phyloP scores from a whole-genome alignment of 2,329 filamentous ascomycete genomes.

The Sporothrix mexicana region DNA sequence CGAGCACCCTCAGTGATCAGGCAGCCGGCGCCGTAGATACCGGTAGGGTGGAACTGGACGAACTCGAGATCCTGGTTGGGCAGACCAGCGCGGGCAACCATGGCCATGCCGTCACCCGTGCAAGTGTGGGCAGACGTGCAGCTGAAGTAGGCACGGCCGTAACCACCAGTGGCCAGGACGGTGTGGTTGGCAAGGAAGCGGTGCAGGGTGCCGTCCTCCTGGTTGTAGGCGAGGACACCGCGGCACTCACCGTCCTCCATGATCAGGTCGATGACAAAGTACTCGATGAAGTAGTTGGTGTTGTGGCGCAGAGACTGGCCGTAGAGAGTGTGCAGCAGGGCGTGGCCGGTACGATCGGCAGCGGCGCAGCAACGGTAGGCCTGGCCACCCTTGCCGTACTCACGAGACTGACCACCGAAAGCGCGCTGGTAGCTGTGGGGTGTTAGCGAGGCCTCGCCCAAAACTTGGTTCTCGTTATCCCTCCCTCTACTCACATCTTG shows the following conservation, averaged over 20 bases:
- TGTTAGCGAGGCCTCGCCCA: conserved; percentile 14
- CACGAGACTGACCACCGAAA: conserved; percentile 95
- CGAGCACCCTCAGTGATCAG: conserved; percentile 97
- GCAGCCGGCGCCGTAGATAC: conserved; percentile 98
- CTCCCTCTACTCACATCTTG: conserved; percentile 71
- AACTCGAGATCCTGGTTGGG: conserved; percentile 99
- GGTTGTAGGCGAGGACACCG: conserved; percentile 96
- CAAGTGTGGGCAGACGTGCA: conserved; percentile 98
- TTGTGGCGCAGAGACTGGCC: conserved; percentile 96
- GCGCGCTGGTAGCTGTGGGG: conserved; percentile 84
- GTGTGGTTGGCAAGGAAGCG: conserved; percentile 97
- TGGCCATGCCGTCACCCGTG: conserved; percentile 98
- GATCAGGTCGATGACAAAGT: conserved; percentile 94
- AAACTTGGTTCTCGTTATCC: too few relatives aligned
- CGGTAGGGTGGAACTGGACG: conserved; percentile 98
- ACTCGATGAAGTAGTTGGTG: conserved; percentile 99
- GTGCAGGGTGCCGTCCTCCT: conserved; percentile 97
- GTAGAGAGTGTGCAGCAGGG: conserved; percentile 97
- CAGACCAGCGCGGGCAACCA: conserved; percentile 96
- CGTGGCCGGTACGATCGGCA: conserved; percentile 95
- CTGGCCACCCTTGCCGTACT: conserved; percentile 95
- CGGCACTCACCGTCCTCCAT: conserved; percentile 98
- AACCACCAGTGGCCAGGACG: conserved; percentile 94
- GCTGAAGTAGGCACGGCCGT: conserved; percentile 97
- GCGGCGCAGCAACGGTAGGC: conserved; percentile 97